Evolutionary conservation across 2,329 filamentous ascomycete genomes (phyloP).

Genomic region (Phyllosticta ampelicida): DNA sequence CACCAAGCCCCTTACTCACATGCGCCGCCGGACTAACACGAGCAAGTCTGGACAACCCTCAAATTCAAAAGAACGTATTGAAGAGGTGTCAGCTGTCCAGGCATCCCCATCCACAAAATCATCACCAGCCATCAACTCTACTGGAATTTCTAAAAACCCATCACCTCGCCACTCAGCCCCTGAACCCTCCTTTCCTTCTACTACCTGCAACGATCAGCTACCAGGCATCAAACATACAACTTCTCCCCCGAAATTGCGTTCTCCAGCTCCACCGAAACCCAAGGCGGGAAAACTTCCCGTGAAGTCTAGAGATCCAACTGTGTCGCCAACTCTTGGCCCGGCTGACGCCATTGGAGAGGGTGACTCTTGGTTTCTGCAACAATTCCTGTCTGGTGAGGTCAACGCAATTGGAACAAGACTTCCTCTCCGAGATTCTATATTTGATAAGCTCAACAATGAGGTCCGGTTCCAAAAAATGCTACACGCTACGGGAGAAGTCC

Average conservation of each 20-base stretch:
- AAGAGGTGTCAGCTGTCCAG: not conserved
- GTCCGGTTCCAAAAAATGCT: slow-evolving; percentile 86
- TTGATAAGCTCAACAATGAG: slow-evolving; percentile 60
- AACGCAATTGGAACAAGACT: slow-evolving; percentile 20
- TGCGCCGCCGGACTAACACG: slow-evolving; percentile 15
- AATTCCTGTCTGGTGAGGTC: slow-evolving; percentile 48
- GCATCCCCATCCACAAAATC: not conserved
- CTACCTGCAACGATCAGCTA: not conserved
- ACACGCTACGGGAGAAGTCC: slow-evolving; percentile 83
- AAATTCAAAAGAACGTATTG: not conserved
- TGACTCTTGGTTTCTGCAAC: slow-evolving; percentile 63
- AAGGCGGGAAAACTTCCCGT: slow-evolving; percentile 1
- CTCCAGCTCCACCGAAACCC: not conserved
- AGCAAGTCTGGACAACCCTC: not conserved
- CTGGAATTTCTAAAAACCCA: not conserved
- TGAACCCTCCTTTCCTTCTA: not conserved
- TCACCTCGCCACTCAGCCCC: not conserved
- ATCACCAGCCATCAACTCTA: not conserved
- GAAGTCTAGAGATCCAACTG: not conserved
- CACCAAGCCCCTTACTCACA: slow-evolving; percentile 27
- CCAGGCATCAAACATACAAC: not conserved
- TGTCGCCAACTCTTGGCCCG: slow-evolving; percentile 27
- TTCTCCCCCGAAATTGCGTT: not conserved
- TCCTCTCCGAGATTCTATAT: slow-evolving; percentile 48
- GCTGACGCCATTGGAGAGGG: slow-evolving; percentile 60